Percentiles rank a stretch among this genome's conserved stretches.
Conservation (phyloP, 306 rosid species). For the Carpinus viminea region DNA sequence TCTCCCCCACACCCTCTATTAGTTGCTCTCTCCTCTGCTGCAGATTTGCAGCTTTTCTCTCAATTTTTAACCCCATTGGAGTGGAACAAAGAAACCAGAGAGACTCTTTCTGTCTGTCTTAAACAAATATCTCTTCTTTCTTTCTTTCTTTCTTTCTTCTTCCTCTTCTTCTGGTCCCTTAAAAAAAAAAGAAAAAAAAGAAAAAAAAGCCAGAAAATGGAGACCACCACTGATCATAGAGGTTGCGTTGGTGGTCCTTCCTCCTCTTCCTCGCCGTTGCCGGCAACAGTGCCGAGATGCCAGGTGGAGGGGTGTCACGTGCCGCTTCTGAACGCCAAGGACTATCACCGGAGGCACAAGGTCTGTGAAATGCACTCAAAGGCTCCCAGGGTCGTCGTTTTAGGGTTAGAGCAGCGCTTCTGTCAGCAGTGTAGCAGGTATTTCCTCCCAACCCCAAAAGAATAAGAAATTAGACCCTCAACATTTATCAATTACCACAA, state of each 20-base stretch:
- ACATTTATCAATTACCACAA: no score
- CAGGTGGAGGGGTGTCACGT: constrained; percentile 97
- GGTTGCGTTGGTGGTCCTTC: constrained; percentile 3
- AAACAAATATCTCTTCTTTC: not conserved
- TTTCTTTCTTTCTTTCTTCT: not conserved
- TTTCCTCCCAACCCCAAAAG: no score
- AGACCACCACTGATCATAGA: constrained; percentile 22
- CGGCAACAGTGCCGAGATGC: constrained; percentile 58
- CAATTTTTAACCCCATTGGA: constrained; percentile 31
- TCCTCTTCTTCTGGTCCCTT: not conserved
- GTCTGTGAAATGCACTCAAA: constrained; percentile 95
- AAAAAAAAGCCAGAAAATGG: constrained; percentile 36
- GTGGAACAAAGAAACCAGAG: constrained; percentile 23
- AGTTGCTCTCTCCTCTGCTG: not conserved
- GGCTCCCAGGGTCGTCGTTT: constrained; percentile 78
- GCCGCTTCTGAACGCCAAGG: constrained; percentile 75
- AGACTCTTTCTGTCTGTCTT: not conserved
- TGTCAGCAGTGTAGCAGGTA: constrained; percentile 98
- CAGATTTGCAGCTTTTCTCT: constrained; percentile 35
- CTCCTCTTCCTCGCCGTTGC: not conserved
- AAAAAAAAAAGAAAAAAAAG: not conserved
- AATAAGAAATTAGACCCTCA: no score
- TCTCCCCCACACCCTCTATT: not conserved
- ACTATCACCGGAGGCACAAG: constrained; percentile 90
- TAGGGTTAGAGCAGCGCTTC: constrained; percentile 87